Evolutionary conservation across 805 yeast species (phyloP), one percentile per base, ranked within the genome.

Genomic region (Saturnispora galanensis): DNA sequence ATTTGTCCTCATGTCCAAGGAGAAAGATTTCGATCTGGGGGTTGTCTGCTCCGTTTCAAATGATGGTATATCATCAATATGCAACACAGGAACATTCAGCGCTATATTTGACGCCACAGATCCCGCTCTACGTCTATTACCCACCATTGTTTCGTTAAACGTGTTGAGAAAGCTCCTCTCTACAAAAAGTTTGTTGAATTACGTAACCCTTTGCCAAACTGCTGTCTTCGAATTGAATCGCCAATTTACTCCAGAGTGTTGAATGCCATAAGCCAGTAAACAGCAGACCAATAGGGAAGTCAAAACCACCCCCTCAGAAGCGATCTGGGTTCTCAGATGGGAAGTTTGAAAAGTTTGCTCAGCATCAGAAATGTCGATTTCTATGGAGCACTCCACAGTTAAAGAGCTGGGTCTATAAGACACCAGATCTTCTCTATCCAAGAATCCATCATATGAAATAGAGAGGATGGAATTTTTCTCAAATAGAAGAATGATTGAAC

Each of bases 41-140:
- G 26, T 21, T 18, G 9, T 31, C 15, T 5, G 15, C 13, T 29
- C 6, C 10, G 18, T 10, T 15, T 12, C 31, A 13, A 26, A 29
- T 26, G 11, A n/a, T 9, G 4, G 41, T 4, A 31, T 31, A 8
- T 12, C 17, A n/a, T 44, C 45, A 10, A 45, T 36, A 6, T 45
- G 48, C 8, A 58, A 50, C 16, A 62, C 61, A 2, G 80, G 79
- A 9, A 70, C 67, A 31, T 71, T 74, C 37, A 70, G 59, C 0
- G 87, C 87, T 39, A 81, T 78, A 29, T 66, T 62, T 41, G 77
- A 77, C 1, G 81, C 86, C 48, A 79, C 72, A 2, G 88, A 80
- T 47, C 74, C 71, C 44, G 80, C 70, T 55, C 87, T 66, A 7
- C 70, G 67, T 46, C 61, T 67, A 36, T 42, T 31, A 10, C 42